phyloP scores from a whole-genome alignment of 106 monocot genomes.

The Dendrobium catenatum region DNA sequence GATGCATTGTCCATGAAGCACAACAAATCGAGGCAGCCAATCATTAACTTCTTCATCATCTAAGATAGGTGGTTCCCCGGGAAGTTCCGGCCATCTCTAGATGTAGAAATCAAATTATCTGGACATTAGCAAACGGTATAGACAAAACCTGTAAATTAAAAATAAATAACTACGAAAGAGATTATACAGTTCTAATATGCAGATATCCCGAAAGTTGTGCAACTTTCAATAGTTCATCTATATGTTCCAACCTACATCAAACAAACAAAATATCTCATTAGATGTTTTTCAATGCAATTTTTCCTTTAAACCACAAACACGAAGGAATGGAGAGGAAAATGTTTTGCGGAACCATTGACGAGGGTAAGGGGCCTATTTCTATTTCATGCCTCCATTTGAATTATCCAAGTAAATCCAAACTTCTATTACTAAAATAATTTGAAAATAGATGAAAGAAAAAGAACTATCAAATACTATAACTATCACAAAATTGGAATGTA shows the following conservation, averaged over 20 bases:
- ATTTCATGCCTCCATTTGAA: not conserved
- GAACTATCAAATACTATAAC: not conserved
- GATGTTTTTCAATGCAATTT: not conserved
- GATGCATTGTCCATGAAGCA: slow-evolving; percentile 72
- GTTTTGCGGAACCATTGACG: not conserved
- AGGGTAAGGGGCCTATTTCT: not conserved
- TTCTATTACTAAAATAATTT: not conserved
- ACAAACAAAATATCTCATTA: not conserved
- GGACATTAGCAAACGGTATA: not conserved
- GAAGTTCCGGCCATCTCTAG: slow-evolving; percentile 86
- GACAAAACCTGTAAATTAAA: not conserved
- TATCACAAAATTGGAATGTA: not conserved
- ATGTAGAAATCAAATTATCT: slow-evolving; percentile 7
- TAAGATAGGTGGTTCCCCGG: slow-evolving; percentile 89
- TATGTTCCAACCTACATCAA: slow-evolving; percentile 65
- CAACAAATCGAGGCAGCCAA: slow-evolving; percentile 89
- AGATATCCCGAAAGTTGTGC: slow-evolving; percentile 78
- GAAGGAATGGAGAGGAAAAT: not conserved
- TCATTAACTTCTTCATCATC: slow-evolving; percentile 87
- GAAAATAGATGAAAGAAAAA: not conserved
- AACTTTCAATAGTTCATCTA: slow-evolving; percentile 84
- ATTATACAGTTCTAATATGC: slow-evolving; percentile 69
- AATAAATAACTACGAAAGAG: not conserved
- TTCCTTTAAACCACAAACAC: not conserved
- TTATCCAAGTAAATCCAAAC: not conserved